phyloP scores from a whole-genome alignment of 2,329 filamentous ascomycete genomes.

The Phyllosticta citriasiana region DNA sequence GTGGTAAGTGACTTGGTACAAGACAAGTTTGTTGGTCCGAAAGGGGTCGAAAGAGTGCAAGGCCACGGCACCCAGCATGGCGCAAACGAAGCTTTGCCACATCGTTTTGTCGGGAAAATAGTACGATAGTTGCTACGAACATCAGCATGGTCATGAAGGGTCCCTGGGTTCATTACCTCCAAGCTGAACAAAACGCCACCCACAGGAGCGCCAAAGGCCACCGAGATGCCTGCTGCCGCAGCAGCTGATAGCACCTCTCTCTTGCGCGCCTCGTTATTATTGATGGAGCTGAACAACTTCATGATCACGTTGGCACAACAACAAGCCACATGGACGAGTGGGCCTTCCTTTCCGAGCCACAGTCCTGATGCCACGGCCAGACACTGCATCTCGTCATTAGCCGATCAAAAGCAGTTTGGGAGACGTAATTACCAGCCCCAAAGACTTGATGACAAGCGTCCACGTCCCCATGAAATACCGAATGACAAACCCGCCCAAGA shows the following conservation, averaged over 20 bases:
- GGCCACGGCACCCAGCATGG: conserved; percentile 95
- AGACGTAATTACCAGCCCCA: conserved; percentile 56
- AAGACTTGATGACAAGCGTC: conserved; percentile 81
- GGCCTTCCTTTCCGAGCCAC: conserved; percentile 95
- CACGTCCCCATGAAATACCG: conserved; percentile 74
- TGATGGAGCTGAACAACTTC: conserved; percentile 74
- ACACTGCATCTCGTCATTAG: conserved; percentile 46
- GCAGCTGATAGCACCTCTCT: conserved; percentile 88
- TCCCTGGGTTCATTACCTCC: conserved; percentile 45
- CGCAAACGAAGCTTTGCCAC: conserved; percentile 99
- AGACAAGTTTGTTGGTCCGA: conserved; percentile 84
- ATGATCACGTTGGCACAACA: conserved; percentile 93
- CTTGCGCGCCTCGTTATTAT: conserved; percentile 86
- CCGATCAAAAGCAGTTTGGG: conserved; percentile 10
- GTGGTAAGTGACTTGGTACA: conserved; percentile 92
- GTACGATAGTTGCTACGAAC: conserved; percentile 71
- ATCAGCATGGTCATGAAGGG: conserved; percentile 13
- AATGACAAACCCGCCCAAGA: conserved; percentile 90
- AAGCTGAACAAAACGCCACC: conserved; percentile 91
- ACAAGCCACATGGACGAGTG: conserved; percentile 90
- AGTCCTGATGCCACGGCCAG: conserved; percentile 87
- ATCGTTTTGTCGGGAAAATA: conserved; percentile 99
- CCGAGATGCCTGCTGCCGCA: conserved; percentile 83
- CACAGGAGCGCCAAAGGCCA: conserved; percentile 88
- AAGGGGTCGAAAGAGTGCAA: conserved; percentile 91